These are phyloP conservation scores for Xylariaceae sp. DNA, from an alignment of 2,329 filamentous ascomycete genomes.

Conservation along the genomic window DNA sequence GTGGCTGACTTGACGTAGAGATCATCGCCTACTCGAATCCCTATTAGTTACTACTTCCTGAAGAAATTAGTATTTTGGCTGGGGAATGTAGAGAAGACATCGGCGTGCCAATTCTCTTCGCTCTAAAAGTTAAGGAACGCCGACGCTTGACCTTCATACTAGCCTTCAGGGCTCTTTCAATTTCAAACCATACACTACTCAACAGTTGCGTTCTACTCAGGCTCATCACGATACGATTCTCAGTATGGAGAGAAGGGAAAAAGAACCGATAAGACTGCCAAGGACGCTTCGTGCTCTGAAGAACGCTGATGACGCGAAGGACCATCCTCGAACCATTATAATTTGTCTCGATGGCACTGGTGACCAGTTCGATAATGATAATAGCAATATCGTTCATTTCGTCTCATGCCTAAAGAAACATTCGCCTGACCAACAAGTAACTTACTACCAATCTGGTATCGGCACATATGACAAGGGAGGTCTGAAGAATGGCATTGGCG, in stretches of 20 bases:
- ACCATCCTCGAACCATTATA: slow-evolving; percentile 23
- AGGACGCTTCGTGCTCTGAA: slow-evolving; percentile 17
- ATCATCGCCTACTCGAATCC: not conserved
- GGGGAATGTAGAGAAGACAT: not conserved
- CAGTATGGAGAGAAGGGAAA: slow-evolving; percentile 5
- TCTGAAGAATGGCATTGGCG: slow-evolving; percentile 26
- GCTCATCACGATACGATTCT: too few species aligned
- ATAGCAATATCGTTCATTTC: slow-evolving; percentile 27
- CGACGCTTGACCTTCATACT: too few species aligned
- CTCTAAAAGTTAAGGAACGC: too few species aligned
- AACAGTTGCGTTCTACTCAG: not conserved
- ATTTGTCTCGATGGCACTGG: slow-evolving; percentile 27
- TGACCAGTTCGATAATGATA: slow-evolving; percentile 28
- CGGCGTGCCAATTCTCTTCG: too few species aligned
- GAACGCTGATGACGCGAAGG: not conserved
- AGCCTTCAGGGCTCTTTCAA: too few species aligned
- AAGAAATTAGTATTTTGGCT: not conserved
- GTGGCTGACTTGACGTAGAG: slow-evolving; percentile 12
- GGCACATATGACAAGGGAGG: slow-evolving; percentile 26
- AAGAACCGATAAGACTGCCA: slow-evolving; percentile 14
- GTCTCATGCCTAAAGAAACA: slow-evolving; percentile 26
- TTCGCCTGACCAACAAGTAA: slow-evolving; percentile 21
- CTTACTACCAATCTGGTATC: slow-evolving; percentile 27
- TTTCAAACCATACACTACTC: not conserved
- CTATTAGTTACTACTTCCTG: not conserved